phyloP scores from a whole-genome alignment of 2,329 filamentous ascomycete species.

The Didymellaceae sp. region DNA sequence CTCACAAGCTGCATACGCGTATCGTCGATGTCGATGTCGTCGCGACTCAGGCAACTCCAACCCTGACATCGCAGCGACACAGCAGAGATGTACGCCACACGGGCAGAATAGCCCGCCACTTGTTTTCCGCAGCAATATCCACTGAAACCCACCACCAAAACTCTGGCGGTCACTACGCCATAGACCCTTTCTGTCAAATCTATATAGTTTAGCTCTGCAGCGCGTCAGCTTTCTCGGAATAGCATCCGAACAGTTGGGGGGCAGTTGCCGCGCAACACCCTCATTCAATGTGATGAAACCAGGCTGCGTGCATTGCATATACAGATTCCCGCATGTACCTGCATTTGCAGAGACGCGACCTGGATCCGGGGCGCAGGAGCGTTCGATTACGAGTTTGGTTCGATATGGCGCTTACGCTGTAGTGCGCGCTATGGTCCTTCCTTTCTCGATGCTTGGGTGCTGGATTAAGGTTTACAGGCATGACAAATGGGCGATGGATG shows the following conservation, averaged over 20 bases:
- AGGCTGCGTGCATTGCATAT: constrained; percentile 6
- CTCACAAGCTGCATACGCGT: background rate
- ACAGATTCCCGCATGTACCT: constrained; percentile 1
- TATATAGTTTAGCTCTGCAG: constrained; percentile 4
- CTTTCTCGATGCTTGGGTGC: constrained; percentile 5
- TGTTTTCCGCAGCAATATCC: background rate
- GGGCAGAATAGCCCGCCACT: background rate
- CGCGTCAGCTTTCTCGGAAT: constrained; percentile 1
- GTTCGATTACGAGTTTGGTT: constrained; percentile 12
- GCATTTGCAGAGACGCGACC: background rate
- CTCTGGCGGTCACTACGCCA: background rate
- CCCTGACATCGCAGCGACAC: background rate
- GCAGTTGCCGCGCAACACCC: background rate
- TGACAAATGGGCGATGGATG: constrained; percentile 12
- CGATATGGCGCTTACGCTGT: constrained; percentile 13
- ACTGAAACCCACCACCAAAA: background rate
- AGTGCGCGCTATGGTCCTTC: constrained; percentile 9
- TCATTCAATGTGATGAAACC: constrained; percentile 8
- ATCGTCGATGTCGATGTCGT: background rate
- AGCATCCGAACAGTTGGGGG: background rate
- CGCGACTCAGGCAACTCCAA: background rate
- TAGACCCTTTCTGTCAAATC: background rate
- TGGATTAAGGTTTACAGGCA: constrained; percentile 10
- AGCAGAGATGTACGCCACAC: constrained; percentile 2
- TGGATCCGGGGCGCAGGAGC: constrained; percentile 4